phyloP scores from a whole-genome alignment of 192 early-diverging fungal genomes.

The Podila minutissima region DNA sequence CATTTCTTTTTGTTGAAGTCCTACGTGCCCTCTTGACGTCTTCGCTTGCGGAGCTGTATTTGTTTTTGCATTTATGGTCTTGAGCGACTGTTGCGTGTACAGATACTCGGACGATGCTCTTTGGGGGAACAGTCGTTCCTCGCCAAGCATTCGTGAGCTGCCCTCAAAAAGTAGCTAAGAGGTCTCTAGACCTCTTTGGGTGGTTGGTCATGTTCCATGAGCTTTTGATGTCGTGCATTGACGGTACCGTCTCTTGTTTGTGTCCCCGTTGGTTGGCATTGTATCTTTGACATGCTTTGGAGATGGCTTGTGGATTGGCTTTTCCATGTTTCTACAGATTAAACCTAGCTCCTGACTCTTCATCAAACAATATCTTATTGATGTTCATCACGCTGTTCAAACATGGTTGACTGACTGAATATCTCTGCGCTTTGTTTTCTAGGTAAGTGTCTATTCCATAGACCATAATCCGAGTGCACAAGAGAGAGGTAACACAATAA shows the following conservation, averaged over 20 bases:
- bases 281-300: not conserved
- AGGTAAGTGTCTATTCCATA: conserved; percentile 32
- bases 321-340: conserved; percentile 50
- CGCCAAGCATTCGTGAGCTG: conserved; percentile 23
- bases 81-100: not conserved
- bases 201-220: not conserved
- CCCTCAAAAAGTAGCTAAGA: conserved; percentile 3
- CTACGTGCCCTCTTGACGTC: not conserved
- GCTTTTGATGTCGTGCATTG: conserved; percentile 4
- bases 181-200: conserved; percentile 36
- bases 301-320: conserved; percentile 19
- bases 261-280: not conserved
- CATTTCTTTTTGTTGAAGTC: conserved; percentile 7
- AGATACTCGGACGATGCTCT: conserved; percentile 35
- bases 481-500: conserved; percentile 10
- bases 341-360: conserved; percentile 53
- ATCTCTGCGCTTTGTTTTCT: not conserved
- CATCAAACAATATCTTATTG: not conserved
- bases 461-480: not conserved
- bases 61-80: conserved; percentile 1
- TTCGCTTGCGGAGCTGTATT: conserved; percentile 18
- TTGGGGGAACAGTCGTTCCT: conserved; percentile 52
- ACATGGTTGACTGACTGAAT: conserved; percentile 1
- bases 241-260: conserved; percentile 18
- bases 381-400: not conserved